phyloP scores from a whole-genome alignment of 176 grass and related monocot genomes.

The Musa troglodytarum region DNA sequence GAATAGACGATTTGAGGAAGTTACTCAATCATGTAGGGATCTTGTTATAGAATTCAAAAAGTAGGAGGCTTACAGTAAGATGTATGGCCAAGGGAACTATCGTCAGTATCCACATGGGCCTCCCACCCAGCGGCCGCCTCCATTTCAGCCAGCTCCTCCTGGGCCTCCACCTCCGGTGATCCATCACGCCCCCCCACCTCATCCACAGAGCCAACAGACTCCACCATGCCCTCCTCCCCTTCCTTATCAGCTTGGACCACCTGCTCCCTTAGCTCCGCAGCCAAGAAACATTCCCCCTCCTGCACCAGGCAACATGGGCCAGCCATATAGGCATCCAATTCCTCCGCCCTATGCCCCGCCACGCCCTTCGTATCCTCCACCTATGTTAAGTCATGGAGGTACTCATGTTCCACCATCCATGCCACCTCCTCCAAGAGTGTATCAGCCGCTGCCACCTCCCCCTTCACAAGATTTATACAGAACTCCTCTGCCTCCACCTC shows the following conservation, averaged over 20 bases:
- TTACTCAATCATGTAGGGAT: conserved; percentile 9
- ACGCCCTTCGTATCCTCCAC: background rate
- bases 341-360: background rate
- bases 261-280: background rate
- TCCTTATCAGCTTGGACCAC: background rate
- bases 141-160: conserved; percentile 1
- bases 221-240: background rate
- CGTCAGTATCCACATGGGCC: background rate
- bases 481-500: background rate
- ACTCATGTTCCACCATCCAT: background rate
- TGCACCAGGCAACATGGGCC: conserved; percentile 16
- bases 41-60: background rate
- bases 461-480: conserved; percentile 7
- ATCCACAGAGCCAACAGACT: background rate
- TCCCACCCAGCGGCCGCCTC: background rate
- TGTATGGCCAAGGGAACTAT: conserved; percentile 22
- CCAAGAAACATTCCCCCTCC: background rate
- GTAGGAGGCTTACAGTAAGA: background rate
- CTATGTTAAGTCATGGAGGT: conserved; percentile 2
- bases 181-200: background rate
- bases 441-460: background rate
- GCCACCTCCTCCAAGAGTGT: conserved; percentile 8
- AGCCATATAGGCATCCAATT: conserved; percentile 7
- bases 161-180: background rate
- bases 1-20: background rate